Evolutionary conservation across 2,329 filamentous ascomycete species (phyloP).

Genomic region (Zasmidium citrigriseum): DNA sequence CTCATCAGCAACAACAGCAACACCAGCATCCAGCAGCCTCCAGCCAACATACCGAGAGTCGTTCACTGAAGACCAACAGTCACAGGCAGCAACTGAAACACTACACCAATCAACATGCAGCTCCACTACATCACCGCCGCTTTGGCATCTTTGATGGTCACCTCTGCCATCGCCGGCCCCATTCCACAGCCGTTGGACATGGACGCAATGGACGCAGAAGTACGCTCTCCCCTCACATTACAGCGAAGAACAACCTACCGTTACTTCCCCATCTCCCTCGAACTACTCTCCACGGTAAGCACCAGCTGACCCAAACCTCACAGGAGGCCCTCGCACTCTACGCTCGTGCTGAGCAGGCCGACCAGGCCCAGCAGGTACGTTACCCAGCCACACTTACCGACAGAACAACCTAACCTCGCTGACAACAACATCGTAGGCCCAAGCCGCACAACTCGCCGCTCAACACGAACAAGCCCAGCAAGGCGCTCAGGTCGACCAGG

Average conservation of each 20-base stretch:
- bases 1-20: background rate
- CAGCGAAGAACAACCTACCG: background rate
- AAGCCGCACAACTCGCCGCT: background rate
- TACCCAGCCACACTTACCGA: background rate
- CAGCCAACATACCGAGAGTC: background rate
- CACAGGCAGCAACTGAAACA: background rate
- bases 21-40: background rate
- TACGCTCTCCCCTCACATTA: background rate
- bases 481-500: background rate
- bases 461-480: background rate
- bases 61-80: background rate
- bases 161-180: background rate
- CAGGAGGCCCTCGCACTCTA: background rate
- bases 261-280: background rate
- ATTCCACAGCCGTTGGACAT: background rate
- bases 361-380: conserved; percentile 1
- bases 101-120: background rate
- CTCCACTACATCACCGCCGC: background rate
- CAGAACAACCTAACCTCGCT: background rate
- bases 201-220: background rate
- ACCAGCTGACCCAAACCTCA: background rate
- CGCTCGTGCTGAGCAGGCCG: background rate
- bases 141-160: background rate
- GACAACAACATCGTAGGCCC: background rate
- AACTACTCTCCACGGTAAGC: background rate